These are phyloP conservation scores for Mycogone perniciosa DNA, from an alignment of 2,329 filamentous ascomycete genomes.

Conservation along the genomic window DNA sequence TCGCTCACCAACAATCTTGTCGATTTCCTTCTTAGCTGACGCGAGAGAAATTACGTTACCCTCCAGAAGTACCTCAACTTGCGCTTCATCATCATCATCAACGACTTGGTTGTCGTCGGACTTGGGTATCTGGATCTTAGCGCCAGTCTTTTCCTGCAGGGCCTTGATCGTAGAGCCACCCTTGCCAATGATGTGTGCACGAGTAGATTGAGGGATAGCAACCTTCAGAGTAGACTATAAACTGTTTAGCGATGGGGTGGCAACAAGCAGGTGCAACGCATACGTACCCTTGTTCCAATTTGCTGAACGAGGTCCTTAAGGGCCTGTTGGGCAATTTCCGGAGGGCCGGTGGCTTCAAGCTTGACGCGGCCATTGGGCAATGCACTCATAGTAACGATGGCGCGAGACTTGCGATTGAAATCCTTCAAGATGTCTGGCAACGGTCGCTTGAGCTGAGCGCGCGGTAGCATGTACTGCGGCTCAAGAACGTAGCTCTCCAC, in stretches of 20 bases:
- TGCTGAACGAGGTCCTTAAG: slow-evolving; percentile 84
- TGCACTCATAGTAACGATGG: slow-evolving; percentile 70
- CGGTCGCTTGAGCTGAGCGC: slow-evolving; percentile 74
- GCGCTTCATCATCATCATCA: slow-evolving; percentile 71
- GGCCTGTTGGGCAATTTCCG: slow-evolving; percentile 77
- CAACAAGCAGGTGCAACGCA: neutral
- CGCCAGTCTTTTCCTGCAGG: slow-evolving; percentile 83
- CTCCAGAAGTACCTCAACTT: slow-evolving; percentile 81
- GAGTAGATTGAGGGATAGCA: slow-evolving; percentile 73
- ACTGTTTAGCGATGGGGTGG: neutral
- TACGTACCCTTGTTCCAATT: slow-evolving; percentile 72
- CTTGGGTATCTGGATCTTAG: slow-evolving; percentile 84
- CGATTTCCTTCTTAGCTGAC: slow-evolving; percentile 75
- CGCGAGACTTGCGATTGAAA: slow-evolving; percentile 86
- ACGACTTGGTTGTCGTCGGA: slow-evolving; percentile 56
- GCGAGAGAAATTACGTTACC: slow-evolving; percentile 85
- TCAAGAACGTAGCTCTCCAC: slow-evolving; percentile 70
- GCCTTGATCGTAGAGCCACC: slow-evolving; percentile 84
- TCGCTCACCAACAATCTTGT: slow-evolving; percentile 81
- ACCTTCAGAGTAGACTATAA: slow-evolving; percentile 57
- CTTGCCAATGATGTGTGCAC: slow-evolving; percentile 88
- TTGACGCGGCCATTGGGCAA: slow-evolving; percentile 66
- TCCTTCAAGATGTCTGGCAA: slow-evolving; percentile 81
- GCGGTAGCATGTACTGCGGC: slow-evolving; percentile 68
- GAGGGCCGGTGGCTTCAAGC: slow-evolving; percentile 80